A percentile compares a stretch with the other conserved stretches of the same genome.
phyloP scores from a whole-genome alignment of 768 basidiomycete species.

The Rubroboletus satanas region DNA sequence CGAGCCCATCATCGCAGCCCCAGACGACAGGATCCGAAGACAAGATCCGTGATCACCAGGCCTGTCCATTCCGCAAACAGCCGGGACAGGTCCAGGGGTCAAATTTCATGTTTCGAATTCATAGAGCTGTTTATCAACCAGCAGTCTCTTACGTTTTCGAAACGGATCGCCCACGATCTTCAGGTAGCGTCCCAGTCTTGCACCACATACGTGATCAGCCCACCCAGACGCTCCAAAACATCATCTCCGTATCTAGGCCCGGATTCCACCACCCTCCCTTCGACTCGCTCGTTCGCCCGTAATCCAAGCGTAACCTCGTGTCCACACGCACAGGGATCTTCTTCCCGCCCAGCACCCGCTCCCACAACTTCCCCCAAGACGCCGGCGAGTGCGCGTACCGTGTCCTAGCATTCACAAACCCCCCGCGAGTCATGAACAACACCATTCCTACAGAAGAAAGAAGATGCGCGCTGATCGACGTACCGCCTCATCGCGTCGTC shows the following conservation, averaged over 20 bases:
- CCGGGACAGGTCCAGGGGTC: not conserved
- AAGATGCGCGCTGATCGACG: too few relatives aligned
- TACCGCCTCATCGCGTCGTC: not conserved
- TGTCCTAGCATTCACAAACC: not conserved
- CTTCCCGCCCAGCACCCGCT: not conserved
- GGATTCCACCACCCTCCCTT: not conserved
- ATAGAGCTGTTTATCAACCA: too few relatives aligned
- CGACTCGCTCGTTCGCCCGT: not conserved
- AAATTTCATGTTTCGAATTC: too few relatives aligned
- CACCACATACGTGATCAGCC: not conserved
- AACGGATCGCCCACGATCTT: too few relatives aligned
- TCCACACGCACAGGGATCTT: not conserved
- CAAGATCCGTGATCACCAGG: not conserved
- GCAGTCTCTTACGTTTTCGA: too few relatives aligned
- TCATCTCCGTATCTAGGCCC: not conserved
- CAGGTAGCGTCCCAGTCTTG: not conserved
- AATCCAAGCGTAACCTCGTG: not conserved
- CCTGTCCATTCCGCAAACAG: not conserved
- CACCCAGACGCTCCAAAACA: slow-evolving; percentile 8
- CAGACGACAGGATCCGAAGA: not conserved
- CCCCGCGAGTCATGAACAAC: not conserved
- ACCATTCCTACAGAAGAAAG: too few relatives aligned
- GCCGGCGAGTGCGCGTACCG: slow-evolving; percentile 8
- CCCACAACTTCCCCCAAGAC: slow-evolving; percentile 3
- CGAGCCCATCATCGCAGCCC: not conserved